Evolutionary conservation across 805 yeast species (phyloP).

Genomic region (Ogataea henricii): DNA sequence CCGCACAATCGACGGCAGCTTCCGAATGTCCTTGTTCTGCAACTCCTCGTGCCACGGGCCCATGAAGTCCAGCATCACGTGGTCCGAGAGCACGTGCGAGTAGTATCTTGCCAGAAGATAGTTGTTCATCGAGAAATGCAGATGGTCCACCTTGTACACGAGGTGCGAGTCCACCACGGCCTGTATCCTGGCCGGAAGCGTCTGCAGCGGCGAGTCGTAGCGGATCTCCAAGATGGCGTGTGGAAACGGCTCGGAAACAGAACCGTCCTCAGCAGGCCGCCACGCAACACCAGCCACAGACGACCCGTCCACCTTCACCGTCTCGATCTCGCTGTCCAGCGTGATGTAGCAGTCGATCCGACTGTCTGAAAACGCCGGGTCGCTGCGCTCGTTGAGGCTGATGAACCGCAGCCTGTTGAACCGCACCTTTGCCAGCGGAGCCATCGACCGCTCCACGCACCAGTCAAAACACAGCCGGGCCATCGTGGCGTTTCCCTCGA

Average conservation of each 20-base stretch:
- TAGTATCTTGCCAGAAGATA: slow-evolving; percentile 31
- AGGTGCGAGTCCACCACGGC: slow-evolving; percentile 49
- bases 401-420: slow-evolving; percentile 33
- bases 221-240: slow-evolving; percentile 51
- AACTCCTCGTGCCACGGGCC: slow-evolving; percentile 37
- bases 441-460: slow-evolving; percentile 33
- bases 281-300: slow-evolving; percentile 12
- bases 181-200: slow-evolving; percentile 39
- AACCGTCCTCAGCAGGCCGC: slow-evolving; percentile 15
- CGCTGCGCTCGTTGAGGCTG: slow-evolving; percentile 11
- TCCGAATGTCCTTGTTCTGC: slow-evolving; percentile 43
- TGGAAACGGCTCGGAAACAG: slow-evolving; percentile 38
- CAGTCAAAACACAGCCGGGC: slow-evolving; percentile 35
- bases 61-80: slow-evolving; percentile 27
- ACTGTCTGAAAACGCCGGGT: neutral
- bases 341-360: slow-evolving; percentile 35
- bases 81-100: slow-evolving; percentile 22
- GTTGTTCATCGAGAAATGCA: slow-evolving; percentile 36
- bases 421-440: slow-evolving; percentile 31
- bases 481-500: slow-evolving; percentile 34
- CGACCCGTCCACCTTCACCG: slow-evolving; percentile 9
- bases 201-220: slow-evolving; percentile 40
- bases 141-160: slow-evolving; percentile 45
- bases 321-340: slow-evolving; percentile 31
- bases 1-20: slow-evolving; percentile 38